A percentile compares a stretch with the other conserved stretches of the same genome.
These are phyloP conservation scores for Hansenula sp. DNA, from an alignment of 1,139 yeast genomes.

Conservation along the genomic window DNA sequence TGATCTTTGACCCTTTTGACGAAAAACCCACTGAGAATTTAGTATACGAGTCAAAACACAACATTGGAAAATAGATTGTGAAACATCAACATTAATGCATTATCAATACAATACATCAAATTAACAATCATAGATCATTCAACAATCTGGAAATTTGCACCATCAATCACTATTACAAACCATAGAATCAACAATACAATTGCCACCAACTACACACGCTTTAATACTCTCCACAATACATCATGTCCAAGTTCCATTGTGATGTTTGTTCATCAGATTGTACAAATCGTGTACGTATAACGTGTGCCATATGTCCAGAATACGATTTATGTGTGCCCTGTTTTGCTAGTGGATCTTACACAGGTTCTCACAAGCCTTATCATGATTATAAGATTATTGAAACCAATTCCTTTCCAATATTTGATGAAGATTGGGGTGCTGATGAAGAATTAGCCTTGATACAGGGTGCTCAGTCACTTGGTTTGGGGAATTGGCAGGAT, in stretches of 20 bases:
- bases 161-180: too few species aligned
- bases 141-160: too few species aligned
- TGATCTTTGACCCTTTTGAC: too few species aligned
- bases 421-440: slow-evolving; percentile 94
- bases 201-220: slow-evolving; percentile 3
- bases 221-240: slow-evolving; percentile 2
- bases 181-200: background rate
- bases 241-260: slow-evolving; percentile 70
- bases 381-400: slow-evolving; percentile 91
- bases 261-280: slow-evolving; percentile 95
- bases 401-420: slow-evolving; percentile 91
- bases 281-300: slow-evolving; percentile 82
- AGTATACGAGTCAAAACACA: too few species aligned
- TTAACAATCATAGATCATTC: too few species aligned
- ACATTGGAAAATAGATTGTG: background rate
- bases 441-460: slow-evolving; percentile 88
- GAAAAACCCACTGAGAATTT: too few species aligned
- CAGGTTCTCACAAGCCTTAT: slow-evolving; percentile 89
- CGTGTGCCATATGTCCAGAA: slow-evolving; percentile 90
- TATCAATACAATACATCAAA: too few species aligned
- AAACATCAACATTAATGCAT: background rate
- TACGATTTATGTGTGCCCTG: slow-evolving; percentile 97
- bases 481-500: slow-evolving; percentile 97
- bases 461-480: slow-evolving; percentile 88
- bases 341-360: slow-evolving; percentile 75